Base-by-base conservation (phyloP, 2,329 filamentous ascomycete genomes). In the Juglanconis sp. region DNA sequence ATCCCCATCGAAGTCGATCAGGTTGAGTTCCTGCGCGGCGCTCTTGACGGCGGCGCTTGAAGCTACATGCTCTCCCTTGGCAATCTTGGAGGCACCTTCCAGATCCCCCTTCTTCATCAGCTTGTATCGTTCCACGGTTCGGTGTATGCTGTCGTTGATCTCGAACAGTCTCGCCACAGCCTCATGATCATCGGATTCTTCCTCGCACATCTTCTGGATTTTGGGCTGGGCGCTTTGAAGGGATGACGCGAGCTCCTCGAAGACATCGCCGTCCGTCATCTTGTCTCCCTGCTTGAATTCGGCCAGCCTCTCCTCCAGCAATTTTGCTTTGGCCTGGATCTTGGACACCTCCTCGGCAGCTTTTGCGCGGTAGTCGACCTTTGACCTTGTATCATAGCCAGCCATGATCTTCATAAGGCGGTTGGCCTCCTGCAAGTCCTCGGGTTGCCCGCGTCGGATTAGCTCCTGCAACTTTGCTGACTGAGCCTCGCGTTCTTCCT, bases 331-430 rank as follows among this genome's bases (percentile, higher is more conserved):
- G 72, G 96, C 92, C 74, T 98, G 95, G 61, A 99, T 93, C 77
- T 92, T 96, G 66, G 86, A 84, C 7, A 99, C 92, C 65, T 99
- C 95, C 72, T 97, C 93, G 9, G 95, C 95, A 1, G 95, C 95
- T 76, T 99, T 99, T 65, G 95, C 95, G 65, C 95, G 88, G 76
- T 97, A 99, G 77, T 99, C 94, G 1, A 95, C 97, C 78, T 98
- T 98, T 73, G 92, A 90, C 67, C 93, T 83, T 61, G 91, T 97
- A 73, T 99, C 95, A 74, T 91, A 99, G 64, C 95, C 95, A 56
- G 95, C 95, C 95, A 99, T 98, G 66, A 99, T 85, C 77, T 99
- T 99, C 95, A 99, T 99, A 56, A 99, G 81, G 68, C 92, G 88
- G 72, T 98, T 99, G 57, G 95, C 95, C 79, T 99, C 95, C 73